Percentiles rank a stretch among this genome's conserved stretches.
phyloP scores from a whole-genome alignment of 331 rosid genomes.

The Ulmus americana region DNA sequence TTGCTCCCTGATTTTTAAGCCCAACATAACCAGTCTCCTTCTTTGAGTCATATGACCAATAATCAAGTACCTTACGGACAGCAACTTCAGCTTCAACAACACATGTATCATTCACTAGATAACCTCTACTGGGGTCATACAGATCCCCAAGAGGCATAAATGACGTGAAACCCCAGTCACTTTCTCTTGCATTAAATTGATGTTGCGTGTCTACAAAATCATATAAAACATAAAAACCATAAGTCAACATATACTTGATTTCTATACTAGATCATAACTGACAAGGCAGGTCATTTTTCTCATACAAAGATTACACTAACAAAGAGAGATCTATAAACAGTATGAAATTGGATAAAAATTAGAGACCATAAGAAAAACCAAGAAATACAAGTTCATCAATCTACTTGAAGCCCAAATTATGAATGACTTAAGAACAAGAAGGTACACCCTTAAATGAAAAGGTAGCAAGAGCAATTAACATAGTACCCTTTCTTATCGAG shows the following conservation, averaged over 20 bases:
- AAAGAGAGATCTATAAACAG: neutral
- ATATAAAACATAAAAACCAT: slow-evolving; percentile 1
- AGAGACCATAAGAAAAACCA: neutral
- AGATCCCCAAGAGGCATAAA: slow-evolving; percentile 76
- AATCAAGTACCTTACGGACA: slow-evolving; percentile 64
- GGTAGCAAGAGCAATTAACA: slow-evolving; percentile 13
- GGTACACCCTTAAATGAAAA: neutral
- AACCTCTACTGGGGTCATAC: slow-evolving; percentile 64
- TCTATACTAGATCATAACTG: neutral
- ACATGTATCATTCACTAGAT: slow-evolving; percentile 57
- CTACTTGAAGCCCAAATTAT: no score
- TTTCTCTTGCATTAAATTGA: slow-evolving; percentile 70
- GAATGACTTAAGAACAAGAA: slow-evolving; percentile 10
- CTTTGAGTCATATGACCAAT: slow-evolving; percentile 76
- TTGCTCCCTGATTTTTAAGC: slow-evolving; percentile 86
- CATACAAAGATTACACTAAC: neutral
- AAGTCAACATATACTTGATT: neutral
- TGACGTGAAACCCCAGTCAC: slow-evolving; percentile 78
- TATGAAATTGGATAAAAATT: neutral
- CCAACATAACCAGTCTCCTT: slow-evolving; percentile 90
- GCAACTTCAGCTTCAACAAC: slow-evolving; percentile 72
- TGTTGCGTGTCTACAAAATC: slow-evolving; percentile 59
- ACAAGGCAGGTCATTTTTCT: neutral
- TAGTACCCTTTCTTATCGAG: slow-evolving; percentile 63
- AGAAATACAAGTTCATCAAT: neutral